Evolutionary conservation across 441 rosid species (phyloP).

Genomic region (Croton setiger): DNA sequence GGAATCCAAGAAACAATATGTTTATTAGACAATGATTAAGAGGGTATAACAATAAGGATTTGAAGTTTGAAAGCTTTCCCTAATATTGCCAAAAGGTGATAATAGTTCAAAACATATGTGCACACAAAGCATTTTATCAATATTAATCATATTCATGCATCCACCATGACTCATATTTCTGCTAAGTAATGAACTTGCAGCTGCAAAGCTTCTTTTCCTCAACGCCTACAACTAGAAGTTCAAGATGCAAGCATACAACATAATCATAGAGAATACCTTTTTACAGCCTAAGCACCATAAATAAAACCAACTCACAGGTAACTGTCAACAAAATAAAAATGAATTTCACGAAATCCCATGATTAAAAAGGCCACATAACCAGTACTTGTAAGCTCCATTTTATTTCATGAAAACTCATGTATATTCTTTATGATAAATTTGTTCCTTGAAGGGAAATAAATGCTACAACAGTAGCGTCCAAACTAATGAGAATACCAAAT

Average conservation of each 20-base stretch:
- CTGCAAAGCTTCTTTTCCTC: background rate
- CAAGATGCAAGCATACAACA: background rate
- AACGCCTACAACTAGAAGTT: background rate
- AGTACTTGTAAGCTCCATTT: background rate
- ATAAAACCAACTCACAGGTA: background rate
- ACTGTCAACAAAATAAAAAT: background rate
- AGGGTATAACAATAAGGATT: background rate
- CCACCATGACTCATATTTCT: background rate
- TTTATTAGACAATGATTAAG: background rate
- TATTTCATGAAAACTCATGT: conserved; percentile 9
- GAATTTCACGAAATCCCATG: conserved; percentile 7
- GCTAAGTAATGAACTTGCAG: background rate
- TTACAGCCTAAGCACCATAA: background rate
- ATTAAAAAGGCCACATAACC: conserved; percentile 3
- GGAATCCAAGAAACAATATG: background rate
- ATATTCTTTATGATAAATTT: conserved; percentile 7
- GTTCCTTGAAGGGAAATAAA: conserved; percentile 13
- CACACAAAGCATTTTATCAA: background rate
- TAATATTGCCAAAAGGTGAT: background rate
- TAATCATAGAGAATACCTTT: background rate
- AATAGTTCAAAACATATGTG: background rate
- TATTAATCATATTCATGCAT: background rate
- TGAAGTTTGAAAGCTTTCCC: background rate
- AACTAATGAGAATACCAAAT: conserved; percentile 13
- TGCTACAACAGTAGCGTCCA: conserved; percentile 12